Conservation (phyloP, 441 rosid species). For the Manihot esculenta region DNA sequence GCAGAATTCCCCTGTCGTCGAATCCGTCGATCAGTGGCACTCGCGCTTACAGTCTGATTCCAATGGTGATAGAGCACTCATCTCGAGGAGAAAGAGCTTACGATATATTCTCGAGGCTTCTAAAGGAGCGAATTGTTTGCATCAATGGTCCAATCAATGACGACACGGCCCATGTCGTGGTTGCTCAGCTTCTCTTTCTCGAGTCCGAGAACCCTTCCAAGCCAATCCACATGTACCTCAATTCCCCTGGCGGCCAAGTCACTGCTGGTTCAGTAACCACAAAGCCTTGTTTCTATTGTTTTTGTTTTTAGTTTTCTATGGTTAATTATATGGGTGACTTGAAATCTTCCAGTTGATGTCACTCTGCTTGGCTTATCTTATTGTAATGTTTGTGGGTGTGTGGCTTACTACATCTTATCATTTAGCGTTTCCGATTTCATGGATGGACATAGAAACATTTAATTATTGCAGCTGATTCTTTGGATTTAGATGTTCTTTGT, state of each 20-base stretch:
- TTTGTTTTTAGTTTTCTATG: not conserved
- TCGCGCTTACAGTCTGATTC: conserved; percentile 61
- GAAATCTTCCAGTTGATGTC: not conserved
- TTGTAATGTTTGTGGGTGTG: not conserved
- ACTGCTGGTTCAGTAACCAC: conserved; percentile 59
- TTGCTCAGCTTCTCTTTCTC: conserved; percentile 95
- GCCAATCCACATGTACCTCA: conserved; percentile 95
- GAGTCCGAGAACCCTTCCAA: conserved; percentile 97
- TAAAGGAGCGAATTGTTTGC: conserved; percentile 92
- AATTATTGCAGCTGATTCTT: not conserved
- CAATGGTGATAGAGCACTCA: conserved; percentile 97
- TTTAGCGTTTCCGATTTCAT: not conserved
- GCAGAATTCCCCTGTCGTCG: conserved; percentile 2
- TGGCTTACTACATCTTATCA: no score
- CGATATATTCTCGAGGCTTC: conserved; percentile 91
- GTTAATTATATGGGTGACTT: not conserved
- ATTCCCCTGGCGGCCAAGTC: conserved; percentile 98
- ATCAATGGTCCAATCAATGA: conserved; percentile 90
- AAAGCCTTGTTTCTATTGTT: not conserved
- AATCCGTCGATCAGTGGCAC: conserved; percentile 19
- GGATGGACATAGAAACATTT: not conserved
- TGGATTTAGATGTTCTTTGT: no score
- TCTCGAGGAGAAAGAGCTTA: conserved; percentile 97
- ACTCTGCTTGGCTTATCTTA: not conserved
- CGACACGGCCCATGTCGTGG: conserved; percentile 89